phyloP scores from a whole-genome alignment of 164 flowering plant genomes.

The Sextonia rubra region DNA sequence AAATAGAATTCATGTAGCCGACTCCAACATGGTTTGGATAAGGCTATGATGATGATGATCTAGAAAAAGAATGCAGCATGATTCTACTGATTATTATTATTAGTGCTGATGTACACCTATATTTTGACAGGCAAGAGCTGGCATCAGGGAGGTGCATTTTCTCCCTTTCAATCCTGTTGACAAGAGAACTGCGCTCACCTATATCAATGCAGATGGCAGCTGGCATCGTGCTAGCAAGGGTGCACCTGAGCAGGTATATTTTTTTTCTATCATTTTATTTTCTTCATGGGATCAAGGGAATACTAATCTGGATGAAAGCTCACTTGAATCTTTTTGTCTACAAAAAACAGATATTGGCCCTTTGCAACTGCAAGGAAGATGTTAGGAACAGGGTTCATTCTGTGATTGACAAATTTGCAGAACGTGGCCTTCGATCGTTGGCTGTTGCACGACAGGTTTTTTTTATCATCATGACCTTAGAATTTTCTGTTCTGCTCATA shows the following conservation, averaged over 20 bases:
- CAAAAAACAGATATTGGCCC: constrained; percentile 23
- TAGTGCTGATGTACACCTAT: background rate
- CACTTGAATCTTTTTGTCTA: background rate
- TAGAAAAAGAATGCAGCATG: background rate
- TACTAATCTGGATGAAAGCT: background rate
- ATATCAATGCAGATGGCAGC: constrained; percentile 29
- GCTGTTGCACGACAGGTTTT: constrained; percentile 35
- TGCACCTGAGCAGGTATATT: constrained; percentile 35
- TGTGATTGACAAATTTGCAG: constrained; percentile 36
- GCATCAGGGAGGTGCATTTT: constrained; percentile 34
- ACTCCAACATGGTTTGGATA: too few species aligned
- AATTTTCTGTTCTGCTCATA: background rate
- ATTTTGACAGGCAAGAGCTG: constrained; percentile 29
- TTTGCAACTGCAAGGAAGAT: constrained; percentile 34
- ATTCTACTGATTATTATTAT: background rate
- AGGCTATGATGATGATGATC: too few species aligned
- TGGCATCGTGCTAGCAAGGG: constrained; percentile 46
- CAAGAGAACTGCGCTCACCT: constrained; percentile 40
- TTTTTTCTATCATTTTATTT: background rate
- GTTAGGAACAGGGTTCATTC: constrained; percentile 28
- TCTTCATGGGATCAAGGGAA: background rate
- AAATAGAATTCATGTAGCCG: too few species aligned
- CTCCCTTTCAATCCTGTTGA: constrained; percentile 43
- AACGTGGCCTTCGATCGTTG: constrained; percentile 37
- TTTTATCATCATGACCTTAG: background rate